Evolutionary conservation across 2,329 filamentous ascomycete genomes (phyloP), one percentile per base, ranked within the genome.

Genomic region (Incumbomyces delicatus): DNA sequence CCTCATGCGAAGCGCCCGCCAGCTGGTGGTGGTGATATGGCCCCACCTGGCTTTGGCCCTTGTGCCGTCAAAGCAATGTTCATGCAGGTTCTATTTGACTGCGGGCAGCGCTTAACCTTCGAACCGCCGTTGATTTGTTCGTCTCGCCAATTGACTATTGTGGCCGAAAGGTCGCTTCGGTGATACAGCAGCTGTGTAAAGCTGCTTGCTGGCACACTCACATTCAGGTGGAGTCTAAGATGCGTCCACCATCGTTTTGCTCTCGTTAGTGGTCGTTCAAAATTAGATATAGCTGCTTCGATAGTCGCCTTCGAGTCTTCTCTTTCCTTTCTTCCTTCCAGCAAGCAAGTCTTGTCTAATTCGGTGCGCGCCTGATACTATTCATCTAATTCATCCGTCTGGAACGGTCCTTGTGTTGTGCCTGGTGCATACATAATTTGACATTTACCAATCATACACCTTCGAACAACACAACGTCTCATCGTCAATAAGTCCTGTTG

Each of bases 271-370:
- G 47, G 50, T 39, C 5, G 46, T 50, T 22, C 42, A 48, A 50
- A 52, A 49, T 53, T 55, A 56, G 54, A 56, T 56, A 56, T 55
- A 53, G 49, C 47, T 54, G 49, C 54, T 51, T 50, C 35, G 42
- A 20, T 37, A 13, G 10, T 31, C 27, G 42, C 40, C 35, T 37
- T 42, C 30, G 14, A 36, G n/a, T 10, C 22, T 27, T 27, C 20
- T 29, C 34, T 45, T 31, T 41, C 22, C 30, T 35, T 50, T 45
- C 45, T 47, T 34, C 47, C 52, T 49, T 50, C 44, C 53, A 48
- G 49, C 55, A 57, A 57, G 55, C 55, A 57, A 57, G 55, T 49
- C 55, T 57, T 57, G 53, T 57, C 27, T 50, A 57, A 56, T 56
- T 55, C 41, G 48, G 44, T 53, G 45, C 49, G 50, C 40, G 47